Evolutionary conservation across 2,329 filamentous ascomycete species (phyloP).

Genomic region (Leptodontidium sp.): DNA sequence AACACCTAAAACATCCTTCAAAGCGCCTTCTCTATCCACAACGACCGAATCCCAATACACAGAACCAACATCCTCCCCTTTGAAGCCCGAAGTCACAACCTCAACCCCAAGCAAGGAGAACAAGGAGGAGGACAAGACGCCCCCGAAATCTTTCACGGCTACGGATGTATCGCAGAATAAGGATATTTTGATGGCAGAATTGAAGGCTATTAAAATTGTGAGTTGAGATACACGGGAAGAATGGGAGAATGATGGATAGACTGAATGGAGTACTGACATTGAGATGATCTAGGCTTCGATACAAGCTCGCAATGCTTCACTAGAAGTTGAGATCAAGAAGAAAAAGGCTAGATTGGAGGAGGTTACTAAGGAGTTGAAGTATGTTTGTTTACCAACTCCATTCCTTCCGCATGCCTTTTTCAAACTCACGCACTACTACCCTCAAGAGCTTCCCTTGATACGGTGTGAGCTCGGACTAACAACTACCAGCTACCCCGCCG

Average conservation of each 20-base stretch:
- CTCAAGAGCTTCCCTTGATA: background rate
- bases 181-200: slow-evolving; percentile 40
- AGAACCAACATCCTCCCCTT: slow-evolving; percentile 11
- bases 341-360: slow-evolving; percentile 49
- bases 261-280: slow-evolving; percentile 3
- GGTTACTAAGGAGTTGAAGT: slow-evolving; percentile 46
- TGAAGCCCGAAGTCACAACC: slow-evolving; percentile 6
- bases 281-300: slow-evolving; percentile 39
- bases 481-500: slow-evolving; percentile 40
- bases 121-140: background rate
- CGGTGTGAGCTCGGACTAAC: background rate
- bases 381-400: slow-evolving; percentile 14
- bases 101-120: background rate
- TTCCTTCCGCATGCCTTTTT: too few species aligned
- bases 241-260: background rate
- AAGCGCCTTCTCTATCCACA: slow-evolving; percentile 1
- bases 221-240: slow-evolving; percentile 13
- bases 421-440: background rate
- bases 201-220: slow-evolving; percentile 46
- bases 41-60: background rate
- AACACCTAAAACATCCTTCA: slow-evolving; percentile 20
- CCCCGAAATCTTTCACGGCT: background rate
- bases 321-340: slow-evolving; percentile 48
- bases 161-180: slow-evolving; percentile 32
- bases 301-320: slow-evolving; percentile 55